A percentile compares a stretch with the other conserved stretches of the same genome.
Conservation (phyloP, 108 stramenopile genomes). For the Pseudonitzschia multistriata region DNA sequence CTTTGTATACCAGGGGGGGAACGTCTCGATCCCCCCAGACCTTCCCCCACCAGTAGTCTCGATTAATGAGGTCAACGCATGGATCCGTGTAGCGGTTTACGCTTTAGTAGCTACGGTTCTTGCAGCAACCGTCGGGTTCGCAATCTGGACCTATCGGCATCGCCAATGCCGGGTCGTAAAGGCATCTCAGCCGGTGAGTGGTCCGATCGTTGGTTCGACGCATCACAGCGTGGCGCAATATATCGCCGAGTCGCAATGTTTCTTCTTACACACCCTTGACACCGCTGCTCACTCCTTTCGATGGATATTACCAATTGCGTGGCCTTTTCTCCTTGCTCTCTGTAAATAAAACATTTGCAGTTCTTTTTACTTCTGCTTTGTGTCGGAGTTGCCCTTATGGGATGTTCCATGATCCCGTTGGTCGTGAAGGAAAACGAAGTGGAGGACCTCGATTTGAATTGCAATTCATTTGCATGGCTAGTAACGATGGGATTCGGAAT, state of each 20-base stretch:
- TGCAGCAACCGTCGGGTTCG: slow-evolving; percentile 19
- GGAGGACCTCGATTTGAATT: not conserved
- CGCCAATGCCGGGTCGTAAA: slow-evolving; percentile 21
- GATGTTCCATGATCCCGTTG: slow-evolving; percentile 28
- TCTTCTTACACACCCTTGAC: no score
- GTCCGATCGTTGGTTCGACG: slow-evolving; percentile 29
- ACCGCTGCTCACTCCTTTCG: no score
- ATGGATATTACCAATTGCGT: no score
- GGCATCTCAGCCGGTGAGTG: slow-evolving; percentile 49
- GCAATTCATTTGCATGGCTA: slow-evolving; percentile 1
- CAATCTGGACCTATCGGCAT: slow-evolving; percentile 31
- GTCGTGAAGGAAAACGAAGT: not conserved
- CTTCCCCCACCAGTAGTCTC: slow-evolving; percentile 17
- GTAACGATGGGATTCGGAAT: slow-evolving; percentile 16
- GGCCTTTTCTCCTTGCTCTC: no score
- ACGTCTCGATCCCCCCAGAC: slow-evolving; percentile 26
- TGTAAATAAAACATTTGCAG: no score
- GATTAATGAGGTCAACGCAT: slow-evolving; percentile 9
- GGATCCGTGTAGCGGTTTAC: not conserved
- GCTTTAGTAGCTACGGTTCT: slow-evolving; percentile 4
- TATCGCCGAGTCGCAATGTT: not conserved
- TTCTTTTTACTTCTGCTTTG: slow-evolving; percentile 2
- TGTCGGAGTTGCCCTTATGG: slow-evolving; percentile 9
- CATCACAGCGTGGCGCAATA: not conserved
- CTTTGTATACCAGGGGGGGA: slow-evolving; percentile 39